Base-by-base conservation (phyloP, 73 alveolate species). In the Paramecium tetraurelia region DNA sequence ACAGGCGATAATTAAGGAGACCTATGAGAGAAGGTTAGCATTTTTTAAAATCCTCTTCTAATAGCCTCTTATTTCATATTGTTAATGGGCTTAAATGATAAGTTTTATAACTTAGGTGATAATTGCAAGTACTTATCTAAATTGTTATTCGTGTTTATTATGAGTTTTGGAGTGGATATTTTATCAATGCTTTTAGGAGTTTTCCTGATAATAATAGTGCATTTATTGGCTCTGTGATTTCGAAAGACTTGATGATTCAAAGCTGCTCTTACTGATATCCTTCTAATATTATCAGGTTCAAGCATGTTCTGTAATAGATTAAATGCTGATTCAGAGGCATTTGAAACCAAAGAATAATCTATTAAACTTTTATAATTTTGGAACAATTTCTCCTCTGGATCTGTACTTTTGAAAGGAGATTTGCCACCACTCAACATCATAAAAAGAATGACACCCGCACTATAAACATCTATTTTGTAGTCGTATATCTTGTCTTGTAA, bases 341-440 rank as follows among this genome's bases (percentile, higher is more conserved):
- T 59, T 4, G 33, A 29, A 5, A 59, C 38, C 20, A 59, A 59
- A 16, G 33, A 24, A 59, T 24, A 59, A 29, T 59, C 77, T 16
- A 59, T 59, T 29, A 16, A 24, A 24, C 43, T 29, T 59, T 29
- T 59, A 29, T 59, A 59, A 59, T 59, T 59, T 24, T 24, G 77
- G 9, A 24, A 59, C 20, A 59, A 20, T 18, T 12, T 41, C 41
- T 76, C 89, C 10, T 76, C 89, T 43, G 40, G 46, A 76, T 76
- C 89, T 40, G 40, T 7, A 8, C 71, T 58, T 18, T 87, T 84
- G 44, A 87, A 96, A 40, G 98, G 98, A 59, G 93, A 46, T 86
- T 96, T 95, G 1, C 98, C 98, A 80, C 92, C 92, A 38, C 95
- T 75, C 59, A 96, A 72, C 40, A 95, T 93, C 92, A 92, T 94